phyloP scores from a whole-genome alignment of 108 stramenopile genomes.

The Nitzschia inconspicua region DNA sequence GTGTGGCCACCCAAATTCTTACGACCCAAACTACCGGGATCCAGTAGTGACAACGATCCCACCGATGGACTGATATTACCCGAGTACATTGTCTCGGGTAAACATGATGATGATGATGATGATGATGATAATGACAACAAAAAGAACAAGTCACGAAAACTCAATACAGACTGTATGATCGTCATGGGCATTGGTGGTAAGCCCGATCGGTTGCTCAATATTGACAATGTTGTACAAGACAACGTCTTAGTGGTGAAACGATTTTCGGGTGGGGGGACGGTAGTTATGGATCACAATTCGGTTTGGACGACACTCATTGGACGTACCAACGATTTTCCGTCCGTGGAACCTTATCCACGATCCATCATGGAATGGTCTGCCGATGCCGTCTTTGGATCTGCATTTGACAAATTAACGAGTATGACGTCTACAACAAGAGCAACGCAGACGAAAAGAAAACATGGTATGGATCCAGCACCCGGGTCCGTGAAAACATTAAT shows the following conservation, averaged over 20 bases:
- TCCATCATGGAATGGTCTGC: constrained; percentile 89
- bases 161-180: constrained; percentile 42
- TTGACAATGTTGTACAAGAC: constrained; percentile 43
- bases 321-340: constrained; percentile 30
- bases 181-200: constrained; percentile 92
- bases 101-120: not conserved
- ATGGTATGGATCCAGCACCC: too few species aligned
- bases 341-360: constrained; percentile 69
- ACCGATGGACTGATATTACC: not conserved
- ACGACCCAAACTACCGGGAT: not conserved
- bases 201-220: constrained; percentile 58
- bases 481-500: too few species aligned
- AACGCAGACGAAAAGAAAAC: too few species aligned
- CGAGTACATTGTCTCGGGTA: constrained; percentile 1
- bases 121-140: not conserved
- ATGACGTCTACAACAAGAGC: too few species aligned
- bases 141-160: not conserved
- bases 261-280: constrained; percentile 95
- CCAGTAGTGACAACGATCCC: not conserved
- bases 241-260: constrained; percentile 71
- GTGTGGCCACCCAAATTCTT: constrained; percentile 32
- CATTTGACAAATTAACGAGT: constrained; percentile 57
- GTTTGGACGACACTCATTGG: constrained; percentile 85
- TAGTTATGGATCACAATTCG: constrained; percentile 81
- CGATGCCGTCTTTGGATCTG: constrained; percentile 61